Evolutionary conservation across 2,329 filamentous ascomycete species (phyloP).

Genomic region (Trematosphaeria pertusa): DNA sequence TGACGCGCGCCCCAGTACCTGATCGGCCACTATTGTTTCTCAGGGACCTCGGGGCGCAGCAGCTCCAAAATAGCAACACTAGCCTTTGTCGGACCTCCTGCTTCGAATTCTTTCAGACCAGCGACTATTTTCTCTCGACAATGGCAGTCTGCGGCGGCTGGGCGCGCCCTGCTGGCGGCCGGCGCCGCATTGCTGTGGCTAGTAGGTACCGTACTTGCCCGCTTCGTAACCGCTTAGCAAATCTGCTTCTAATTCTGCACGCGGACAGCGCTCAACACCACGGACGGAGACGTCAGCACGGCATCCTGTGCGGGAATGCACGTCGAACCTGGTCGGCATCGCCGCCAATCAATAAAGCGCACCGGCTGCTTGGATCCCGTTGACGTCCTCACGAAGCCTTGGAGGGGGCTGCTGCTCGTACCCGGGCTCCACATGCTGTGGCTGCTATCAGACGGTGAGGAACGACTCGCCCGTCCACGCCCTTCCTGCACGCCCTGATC

Average conservation of each 20-base stretch:
- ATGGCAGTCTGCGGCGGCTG: slow-evolving; percentile 7
- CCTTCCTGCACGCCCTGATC: slow-evolving; percentile 5
- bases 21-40: slow-evolving; percentile 39
- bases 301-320: background rate
- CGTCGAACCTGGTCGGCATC: background rate
- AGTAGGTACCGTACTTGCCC: slow-evolving; percentile 6
- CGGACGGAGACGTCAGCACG: slow-evolving; percentile 26
- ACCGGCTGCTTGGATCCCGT: background rate
- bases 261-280: slow-evolving; percentile 18
- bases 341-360: slow-evolving; percentile 24
- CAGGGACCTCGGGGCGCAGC: slow-evolving; percentile 42
- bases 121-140: slow-evolving; percentile 20
- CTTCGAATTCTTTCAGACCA: slow-evolving; percentile 12
- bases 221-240: slow-evolving; percentile 17
- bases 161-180: slow-evolving; percentile 8
- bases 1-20: slow-evolving; percentile 31
- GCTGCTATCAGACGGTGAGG: slow-evolving; percentile 37
- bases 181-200: slow-evolving; percentile 18
- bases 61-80: slow-evolving; percentile 44
- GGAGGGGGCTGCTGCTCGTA: background rate
- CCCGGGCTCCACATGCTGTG: no score
- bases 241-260: slow-evolving; percentile 29
- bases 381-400: no score
- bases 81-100: slow-evolving; percentile 11
- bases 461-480: slow-evolving; percentile 4